Conservation (phyloP, 176 grass and related monocot genomes). For the Saccharum spontaneum region DNA sequence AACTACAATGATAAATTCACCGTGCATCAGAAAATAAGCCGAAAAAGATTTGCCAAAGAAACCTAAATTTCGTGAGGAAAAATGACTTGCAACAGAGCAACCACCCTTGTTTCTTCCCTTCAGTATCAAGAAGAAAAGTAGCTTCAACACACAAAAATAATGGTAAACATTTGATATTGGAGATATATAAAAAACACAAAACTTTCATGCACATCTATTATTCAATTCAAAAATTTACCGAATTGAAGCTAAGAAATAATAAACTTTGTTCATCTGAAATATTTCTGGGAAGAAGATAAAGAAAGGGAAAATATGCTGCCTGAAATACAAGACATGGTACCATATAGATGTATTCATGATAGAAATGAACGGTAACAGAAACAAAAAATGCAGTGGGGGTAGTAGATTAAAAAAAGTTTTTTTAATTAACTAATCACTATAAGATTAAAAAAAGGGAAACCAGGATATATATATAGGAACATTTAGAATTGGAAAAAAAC, state of each 20-base stretch:
- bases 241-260: too few species aligned
- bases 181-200: too few species aligned
- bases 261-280: too few species aligned
- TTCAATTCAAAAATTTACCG: too few species aligned
- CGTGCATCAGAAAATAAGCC: not conserved
- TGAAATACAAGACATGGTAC: slow-evolving; percentile 29
- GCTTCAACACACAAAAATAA: not conserved
- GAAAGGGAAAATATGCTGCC: not conserved
- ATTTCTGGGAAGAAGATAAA: not conserved
- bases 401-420: too few species aligned
- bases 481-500: too few species aligned
- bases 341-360: slow-evolving; percentile 31
- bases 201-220: too few species aligned
- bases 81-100: not conserved
- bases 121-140: not conserved
- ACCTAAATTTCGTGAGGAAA: not conserved
- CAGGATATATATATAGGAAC: too few species aligned
- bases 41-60: not conserved
- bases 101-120: not conserved
- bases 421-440: too few species aligned
- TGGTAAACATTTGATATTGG: not conserved
- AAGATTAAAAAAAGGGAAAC: too few species aligned
- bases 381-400: slow-evolving; percentile 1
- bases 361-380: slow-evolving; percentile 34
- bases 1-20: not conserved